Percentiles rank a stretch among this genome's conserved stretches.
phyloP scores from a whole-genome alignment of 371 early-diverging fungal species.

The Mucor saturninus region DNA sequence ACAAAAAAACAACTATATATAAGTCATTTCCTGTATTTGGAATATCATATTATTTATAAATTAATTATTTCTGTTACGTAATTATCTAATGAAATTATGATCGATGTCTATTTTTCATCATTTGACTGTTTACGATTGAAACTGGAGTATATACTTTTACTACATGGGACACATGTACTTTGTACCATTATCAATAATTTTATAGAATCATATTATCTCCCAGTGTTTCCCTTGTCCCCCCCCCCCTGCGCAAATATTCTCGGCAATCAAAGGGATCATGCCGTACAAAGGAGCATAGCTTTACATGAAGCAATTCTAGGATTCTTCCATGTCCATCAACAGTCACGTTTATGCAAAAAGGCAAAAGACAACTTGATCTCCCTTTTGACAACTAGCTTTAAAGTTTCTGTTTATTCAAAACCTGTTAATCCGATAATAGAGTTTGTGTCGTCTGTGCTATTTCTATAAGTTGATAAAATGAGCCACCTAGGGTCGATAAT shows the following conservation, averaged over 20 bases:
- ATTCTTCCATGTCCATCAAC: too few species aligned
- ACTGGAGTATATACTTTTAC: not conserved
- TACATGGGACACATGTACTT: not conserved
- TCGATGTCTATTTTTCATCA: not conserved
- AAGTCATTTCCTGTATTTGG: not conserved
- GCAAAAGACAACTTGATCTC: too few species aligned
- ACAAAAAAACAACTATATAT: not conserved
- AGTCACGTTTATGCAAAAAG: too few species aligned
- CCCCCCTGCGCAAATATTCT: not conserved
- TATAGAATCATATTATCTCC: not conserved
- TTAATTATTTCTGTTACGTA: not conserved
- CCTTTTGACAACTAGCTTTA: too few species aligned
- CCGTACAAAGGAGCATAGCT: not conserved
- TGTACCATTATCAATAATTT: not conserved
- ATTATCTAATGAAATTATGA: not conserved
- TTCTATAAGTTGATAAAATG: too few species aligned
- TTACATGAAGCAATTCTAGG: too few species aligned
- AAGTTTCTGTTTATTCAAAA: too few species aligned
- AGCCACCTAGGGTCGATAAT: too few species aligned
- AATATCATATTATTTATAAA: not conserved
- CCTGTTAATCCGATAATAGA: too few species aligned
- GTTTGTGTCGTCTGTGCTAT: too few species aligned
- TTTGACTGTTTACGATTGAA: not conserved
- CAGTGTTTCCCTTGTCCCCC: not conserved
- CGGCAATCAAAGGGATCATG: slow-evolving; percentile 5